These are phyloP conservation scores for Ramaria rubella DNA, from an alignment of 768 basidiomycete species.

Conservation along the genomic window DNA sequence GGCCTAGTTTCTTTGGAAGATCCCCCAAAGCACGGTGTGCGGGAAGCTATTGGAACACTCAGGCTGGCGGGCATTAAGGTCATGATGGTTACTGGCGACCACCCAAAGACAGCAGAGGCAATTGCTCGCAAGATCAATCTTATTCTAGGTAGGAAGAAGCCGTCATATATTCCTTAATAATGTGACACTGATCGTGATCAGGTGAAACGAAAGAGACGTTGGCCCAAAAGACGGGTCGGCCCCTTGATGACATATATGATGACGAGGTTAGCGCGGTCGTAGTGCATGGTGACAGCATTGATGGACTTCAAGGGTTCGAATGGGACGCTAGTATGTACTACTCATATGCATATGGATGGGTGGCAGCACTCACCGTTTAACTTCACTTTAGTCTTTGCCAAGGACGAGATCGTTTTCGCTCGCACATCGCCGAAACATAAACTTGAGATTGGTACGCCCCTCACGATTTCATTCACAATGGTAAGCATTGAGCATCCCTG, in stretches of 20 bases:
- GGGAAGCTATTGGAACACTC: slow-evolving; percentile 65
- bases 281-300: slow-evolving; percentile 64
- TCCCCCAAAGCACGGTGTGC: slow-evolving; percentile 64
- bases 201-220: slow-evolving; percentile 58
- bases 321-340: slow-evolving; percentile 59
- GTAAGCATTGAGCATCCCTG: neutral
- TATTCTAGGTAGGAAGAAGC: slow-evolving; percentile 35
- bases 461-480: neutral
- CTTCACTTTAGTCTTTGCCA: slow-evolving; percentile 47
- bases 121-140: slow-evolving; percentile 69
- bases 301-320: slow-evolving; percentile 60
- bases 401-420: slow-evolving; percentile 66
- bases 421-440: slow-evolving; percentile 69
- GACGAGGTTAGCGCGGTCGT: slow-evolving; percentile 63
- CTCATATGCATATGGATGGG: neutral
- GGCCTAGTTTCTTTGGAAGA: slow-evolving; percentile 64
- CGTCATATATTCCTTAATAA: neutral
- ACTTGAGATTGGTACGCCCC: slow-evolving; percentile 54
- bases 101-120: slow-evolving; percentile 68
- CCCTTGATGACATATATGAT: slow-evolving; percentile 55
- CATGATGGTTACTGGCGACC: slow-evolving; percentile 73
- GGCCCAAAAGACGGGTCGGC: slow-evolving; percentile 46
- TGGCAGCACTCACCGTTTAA: slow-evolving; percentile 1
- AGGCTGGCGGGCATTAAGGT: slow-evolving; percentile 68
- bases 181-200: neutral